Evolutionary conservation across 2,329 filamentous ascomycete genomes (phyloP), one percentile per base, ranked within the genome.

Genomic region (Fusarium anguioides): DNA sequence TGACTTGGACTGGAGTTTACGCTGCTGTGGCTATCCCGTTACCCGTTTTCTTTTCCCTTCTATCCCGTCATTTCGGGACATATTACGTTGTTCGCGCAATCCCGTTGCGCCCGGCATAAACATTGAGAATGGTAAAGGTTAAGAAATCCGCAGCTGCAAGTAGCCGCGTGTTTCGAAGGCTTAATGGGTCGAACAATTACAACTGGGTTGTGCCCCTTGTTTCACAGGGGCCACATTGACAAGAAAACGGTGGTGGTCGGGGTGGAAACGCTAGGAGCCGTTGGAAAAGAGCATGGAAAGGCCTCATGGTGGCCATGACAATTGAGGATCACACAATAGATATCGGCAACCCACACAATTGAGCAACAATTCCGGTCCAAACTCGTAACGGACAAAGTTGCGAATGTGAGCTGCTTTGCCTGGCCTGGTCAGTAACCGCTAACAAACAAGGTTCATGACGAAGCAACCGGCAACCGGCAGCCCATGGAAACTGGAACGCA

Each of bases 111-210:
- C 29, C 57, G 56, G 64, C 62, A 56, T 44, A 60, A 46, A 61
- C 47, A 50, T 58, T 50, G 29, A 50, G 48, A 51, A 46, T 24
- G 66, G 60, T 47, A 44, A 57, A 56, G 44, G 42, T 45, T 42
- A 57, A 55, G 57, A 51, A 56, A 57, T 45, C 63, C 52, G 54
- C 65, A 24, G 44, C 56, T 66, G 63, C 60, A 64, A 31, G 51
- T 50, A 72, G 60, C 68, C 68, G 70, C 56, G 61, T 70, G 68
- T 69, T 73, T 70, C 68, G 60, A 70, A 59, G 39, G 35, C 67
- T 59, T 29, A 35, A 69, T 60, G 64, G 59, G 42, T 27, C 52
- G 57, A 64, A 64, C 59, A 58, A 66, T 45, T 67, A 64, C 64
- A 68, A 57, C 50, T 65, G 54, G 53, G 47, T 49, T 56, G 66